Percentiles rank a stretch among this genome's conserved stretches.
These are phyloP conservation scores for Ophiostoma sp. DNA, from an alignment of 2,329 filamentous ascomycete genomes.

Conservation along the genomic window DNA sequence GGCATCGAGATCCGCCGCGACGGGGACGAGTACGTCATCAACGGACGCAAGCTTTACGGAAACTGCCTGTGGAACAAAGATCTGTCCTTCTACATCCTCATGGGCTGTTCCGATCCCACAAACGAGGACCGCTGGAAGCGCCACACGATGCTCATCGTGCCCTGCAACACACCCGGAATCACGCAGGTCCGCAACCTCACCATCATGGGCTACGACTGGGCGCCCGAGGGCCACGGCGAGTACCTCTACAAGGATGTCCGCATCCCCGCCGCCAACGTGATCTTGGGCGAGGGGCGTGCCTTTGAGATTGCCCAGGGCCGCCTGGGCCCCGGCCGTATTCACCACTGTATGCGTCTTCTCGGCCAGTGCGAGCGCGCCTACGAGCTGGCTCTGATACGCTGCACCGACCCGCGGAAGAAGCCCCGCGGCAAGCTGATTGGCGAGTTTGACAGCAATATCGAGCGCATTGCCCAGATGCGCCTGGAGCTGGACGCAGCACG, in stretches of 20 bases:
- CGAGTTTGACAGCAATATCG: conserved; percentile 89
- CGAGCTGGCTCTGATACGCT: conserved; percentile 87
- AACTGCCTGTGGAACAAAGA: conserved; percentile 88
- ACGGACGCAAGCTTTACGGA: conserved; percentile 99
- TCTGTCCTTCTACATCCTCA: conserved; percentile 89
- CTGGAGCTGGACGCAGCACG: conserved; percentile 91
- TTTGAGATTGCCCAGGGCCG: conserved; percentile 98
- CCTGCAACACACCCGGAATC: conserved; percentile 72
- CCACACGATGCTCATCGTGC: conserved; percentile 88
- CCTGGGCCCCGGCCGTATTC: conserved; percentile 90
- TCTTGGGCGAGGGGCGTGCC: conserved; percentile 85
- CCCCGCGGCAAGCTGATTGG: conserved; percentile 82
- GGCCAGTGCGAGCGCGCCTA: conserved; percentile 84
- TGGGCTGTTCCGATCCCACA: conserved; percentile 81
- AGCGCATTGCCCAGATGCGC: conserved; percentile 86
- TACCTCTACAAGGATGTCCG: conserved; percentile 84
- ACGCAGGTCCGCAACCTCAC: conserved; percentile 90
- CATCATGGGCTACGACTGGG: conserved; percentile 94
- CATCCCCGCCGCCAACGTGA: conserved; percentile 74
- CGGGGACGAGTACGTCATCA: conserved; percentile 86
- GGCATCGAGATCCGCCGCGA: conserved; percentile 75
- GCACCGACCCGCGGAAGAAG: conserved; percentile 86
- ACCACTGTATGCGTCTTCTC: conserved; percentile 94
- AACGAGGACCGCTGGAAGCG: conserved; percentile 77
- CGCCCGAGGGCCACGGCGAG: conserved; percentile 93